phyloP scores from a whole-genome alignment of 139 green algal species.

The Raphidocelis subcapitata region DNA sequence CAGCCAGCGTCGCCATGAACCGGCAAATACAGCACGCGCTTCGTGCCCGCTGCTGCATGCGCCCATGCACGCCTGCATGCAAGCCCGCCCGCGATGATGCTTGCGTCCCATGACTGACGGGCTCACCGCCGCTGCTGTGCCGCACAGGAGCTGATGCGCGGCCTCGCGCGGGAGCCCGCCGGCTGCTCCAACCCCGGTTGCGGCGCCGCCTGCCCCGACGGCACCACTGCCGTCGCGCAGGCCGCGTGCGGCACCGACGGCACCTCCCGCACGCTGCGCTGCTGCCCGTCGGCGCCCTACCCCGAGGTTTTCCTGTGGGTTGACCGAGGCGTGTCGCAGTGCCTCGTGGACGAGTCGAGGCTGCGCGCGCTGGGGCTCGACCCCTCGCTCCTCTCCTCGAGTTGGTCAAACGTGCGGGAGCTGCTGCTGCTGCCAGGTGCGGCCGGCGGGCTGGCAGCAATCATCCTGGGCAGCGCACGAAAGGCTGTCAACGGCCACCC shows the following conservation, averaged over 20 bases:
- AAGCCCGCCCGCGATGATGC: neutral
- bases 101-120: too few species aligned
- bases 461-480: too few species aligned
- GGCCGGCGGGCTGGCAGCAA: too few species aligned
- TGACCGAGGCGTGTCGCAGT: constrained; percentile 19
- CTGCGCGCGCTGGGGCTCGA: constrained; percentile 2
- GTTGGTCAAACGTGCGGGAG: constrained; percentile 29
- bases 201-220: constrained; percentile 12
- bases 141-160: constrained; percentile 37
- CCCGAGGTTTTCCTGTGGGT: constrained; percentile 38
- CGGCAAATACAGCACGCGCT: too few species aligned
- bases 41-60: neutral
- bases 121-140: too few species aligned
- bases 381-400: neutral
- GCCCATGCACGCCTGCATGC: neutral
- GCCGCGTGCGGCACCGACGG: neutral
- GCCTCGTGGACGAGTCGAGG: neutral
- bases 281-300: constrained; percentile 30
- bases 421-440: constrained; percentile 34
- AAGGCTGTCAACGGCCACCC: too few species aligned
- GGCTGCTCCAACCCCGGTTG: constrained; percentile 23
- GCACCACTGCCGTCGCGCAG: neutral
- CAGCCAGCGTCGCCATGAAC: too few species aligned
- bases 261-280: constrained; percentile 4
- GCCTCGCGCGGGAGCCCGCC: constrained; percentile 27